Conservation (phyloP, 2,329 filamentous ascomycete species). For the Colletotrichum theobromicola region DNA sequence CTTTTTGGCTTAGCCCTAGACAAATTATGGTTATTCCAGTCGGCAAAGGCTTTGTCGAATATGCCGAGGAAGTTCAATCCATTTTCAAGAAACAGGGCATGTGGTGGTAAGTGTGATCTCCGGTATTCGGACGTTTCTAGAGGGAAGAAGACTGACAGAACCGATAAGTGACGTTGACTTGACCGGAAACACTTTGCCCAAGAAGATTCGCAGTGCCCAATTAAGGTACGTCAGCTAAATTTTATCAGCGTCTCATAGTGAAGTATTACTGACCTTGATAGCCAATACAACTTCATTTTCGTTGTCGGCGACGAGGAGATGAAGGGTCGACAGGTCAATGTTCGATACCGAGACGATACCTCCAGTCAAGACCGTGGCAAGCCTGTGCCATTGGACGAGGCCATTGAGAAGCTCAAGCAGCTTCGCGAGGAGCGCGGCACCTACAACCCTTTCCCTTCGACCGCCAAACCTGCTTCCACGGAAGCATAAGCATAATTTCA, state of each 20-base stretch:
- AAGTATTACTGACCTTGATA: constrained; percentile 23
- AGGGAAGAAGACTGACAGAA: neutral
- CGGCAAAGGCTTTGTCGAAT: constrained; percentile 73
- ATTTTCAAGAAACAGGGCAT: constrained; percentile 72
- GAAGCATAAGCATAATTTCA: constrained; percentile 23
- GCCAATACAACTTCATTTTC: constrained; percentile 28
- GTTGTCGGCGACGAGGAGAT: constrained; percentile 69
- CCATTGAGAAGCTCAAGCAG: constrained; percentile 58
- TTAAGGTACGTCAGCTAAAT: constrained; percentile 66
- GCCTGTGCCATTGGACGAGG: constrained; percentile 61
- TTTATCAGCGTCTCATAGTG: neutral
- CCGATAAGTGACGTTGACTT: constrained; percentile 64
- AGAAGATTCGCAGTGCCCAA: constrained; percentile 87
- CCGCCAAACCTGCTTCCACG: constrained; percentile 17
- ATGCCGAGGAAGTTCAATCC: constrained; percentile 75
- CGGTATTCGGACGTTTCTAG: neutral
- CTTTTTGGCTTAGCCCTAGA: constrained; percentile 86
- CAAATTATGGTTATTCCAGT: constrained; percentile 69
- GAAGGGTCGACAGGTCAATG: constrained; percentile 64
- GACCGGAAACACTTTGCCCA: constrained; percentile 81
- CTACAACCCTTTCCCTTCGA: constrained; percentile 40
- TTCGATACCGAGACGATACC: constrained; percentile 68
- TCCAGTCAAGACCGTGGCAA: constrained; percentile 66
- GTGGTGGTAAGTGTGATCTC: constrained; percentile 52
- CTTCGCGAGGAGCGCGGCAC: constrained; percentile 53